Evolutionary conservation across 2,329 filamentous ascomycete species (phyloP).

Genomic region (Juglanconis oblonga): DNA sequence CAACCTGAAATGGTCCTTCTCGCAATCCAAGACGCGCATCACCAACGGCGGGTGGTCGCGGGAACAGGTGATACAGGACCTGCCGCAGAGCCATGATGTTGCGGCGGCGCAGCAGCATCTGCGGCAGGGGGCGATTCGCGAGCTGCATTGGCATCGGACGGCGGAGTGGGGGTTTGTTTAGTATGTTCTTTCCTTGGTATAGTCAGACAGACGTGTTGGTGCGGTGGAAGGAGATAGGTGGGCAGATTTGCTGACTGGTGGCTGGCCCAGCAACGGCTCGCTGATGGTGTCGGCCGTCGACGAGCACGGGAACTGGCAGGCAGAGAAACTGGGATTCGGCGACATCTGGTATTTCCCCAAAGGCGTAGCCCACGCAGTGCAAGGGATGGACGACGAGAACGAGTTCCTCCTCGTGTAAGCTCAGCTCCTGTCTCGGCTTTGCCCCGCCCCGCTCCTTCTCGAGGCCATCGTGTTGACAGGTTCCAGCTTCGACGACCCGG

Average conservation of each 20-base stretch:
- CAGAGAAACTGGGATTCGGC: conserved; percentile 54
- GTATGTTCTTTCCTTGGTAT: not conserved
- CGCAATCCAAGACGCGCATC: conserved; percentile 61
- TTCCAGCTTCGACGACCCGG: conserved; percentile 3
- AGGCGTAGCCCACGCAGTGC: conserved; percentile 60
- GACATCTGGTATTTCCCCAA: conserved; percentile 71
- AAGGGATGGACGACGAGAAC: conserved; percentile 64
- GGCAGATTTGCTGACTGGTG: not conserved
- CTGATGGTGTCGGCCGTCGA: conserved; percentile 61
- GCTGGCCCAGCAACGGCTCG: conserved; percentile 36
- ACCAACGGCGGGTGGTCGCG: conserved; percentile 64
- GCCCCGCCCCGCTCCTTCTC: not conserved
- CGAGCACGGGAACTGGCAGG: conserved; percentile 55
- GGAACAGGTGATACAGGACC: conserved; percentile 64
- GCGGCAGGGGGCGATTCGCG: conserved; percentile 61
- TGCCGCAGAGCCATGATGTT: conserved; percentile 64
- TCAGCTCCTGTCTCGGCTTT: not conserved
- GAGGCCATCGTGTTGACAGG: not conserved
- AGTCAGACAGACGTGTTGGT: not conserved
- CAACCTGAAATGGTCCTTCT: conserved; percentile 69
- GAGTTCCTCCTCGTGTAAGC: conserved; percentile 60
- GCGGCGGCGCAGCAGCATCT: conserved; percentile 67
- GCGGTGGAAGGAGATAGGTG: no score
- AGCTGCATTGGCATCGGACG: conserved; percentile 67
- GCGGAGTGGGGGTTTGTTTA: conserved; percentile 68